phyloP scores from a whole-genome alignment of 2,329 filamentous ascomycete species.

The Ophiostoma pallidulum region DNA sequence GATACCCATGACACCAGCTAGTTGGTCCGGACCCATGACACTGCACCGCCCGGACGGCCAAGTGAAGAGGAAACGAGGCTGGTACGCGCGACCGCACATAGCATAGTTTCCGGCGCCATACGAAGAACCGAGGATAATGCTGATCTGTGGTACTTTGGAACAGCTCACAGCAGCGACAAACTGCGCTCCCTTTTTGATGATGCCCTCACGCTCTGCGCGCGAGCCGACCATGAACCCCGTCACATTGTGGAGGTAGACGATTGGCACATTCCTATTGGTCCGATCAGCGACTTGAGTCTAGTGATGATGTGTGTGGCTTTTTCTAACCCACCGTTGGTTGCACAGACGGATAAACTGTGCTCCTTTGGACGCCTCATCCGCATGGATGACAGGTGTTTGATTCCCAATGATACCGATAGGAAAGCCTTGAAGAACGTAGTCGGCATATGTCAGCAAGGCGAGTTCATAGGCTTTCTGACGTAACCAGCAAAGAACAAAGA shows the following conservation, averaged over 20 bases:
- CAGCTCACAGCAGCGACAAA: constrained; percentile 35
- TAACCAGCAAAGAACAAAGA: too few species aligned
- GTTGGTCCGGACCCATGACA: constrained; percentile 32
- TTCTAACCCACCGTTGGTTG: constrained; percentile 35
- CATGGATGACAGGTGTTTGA: constrained; percentile 30
- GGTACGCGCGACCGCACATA: constrained; percentile 34
- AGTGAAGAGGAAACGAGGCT: constrained; percentile 34
- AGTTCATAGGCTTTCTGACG: too few species aligned
- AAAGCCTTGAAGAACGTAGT: constrained; percentile 29
- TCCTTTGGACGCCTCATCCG: constrained; percentile 30
- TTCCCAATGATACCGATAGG: constrained; percentile 32
- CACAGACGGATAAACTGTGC: constrained; percentile 36
- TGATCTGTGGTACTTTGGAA: constrained; percentile 35
- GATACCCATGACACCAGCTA: constrained; percentile 33
- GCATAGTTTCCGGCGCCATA: constrained; percentile 39
- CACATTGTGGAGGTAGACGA: constrained; percentile 37
- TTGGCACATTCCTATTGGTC: constrained; percentile 24
- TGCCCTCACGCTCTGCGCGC: constrained; percentile 33
- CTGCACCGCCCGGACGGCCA: constrained; percentile 31
- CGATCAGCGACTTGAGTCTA: too few species aligned
- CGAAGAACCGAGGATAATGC: constrained; percentile 33
- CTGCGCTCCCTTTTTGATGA: constrained; percentile 36
- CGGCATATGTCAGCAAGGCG: too few species aligned
- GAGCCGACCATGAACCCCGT: constrained; percentile 40
- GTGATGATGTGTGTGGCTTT: constrained; percentile 2